These are phyloP conservation scores for Phaeoacremonium minimum DNA, from an alignment of 2,329 filamentous ascomycete species.

Conservation along the genomic window DNA sequence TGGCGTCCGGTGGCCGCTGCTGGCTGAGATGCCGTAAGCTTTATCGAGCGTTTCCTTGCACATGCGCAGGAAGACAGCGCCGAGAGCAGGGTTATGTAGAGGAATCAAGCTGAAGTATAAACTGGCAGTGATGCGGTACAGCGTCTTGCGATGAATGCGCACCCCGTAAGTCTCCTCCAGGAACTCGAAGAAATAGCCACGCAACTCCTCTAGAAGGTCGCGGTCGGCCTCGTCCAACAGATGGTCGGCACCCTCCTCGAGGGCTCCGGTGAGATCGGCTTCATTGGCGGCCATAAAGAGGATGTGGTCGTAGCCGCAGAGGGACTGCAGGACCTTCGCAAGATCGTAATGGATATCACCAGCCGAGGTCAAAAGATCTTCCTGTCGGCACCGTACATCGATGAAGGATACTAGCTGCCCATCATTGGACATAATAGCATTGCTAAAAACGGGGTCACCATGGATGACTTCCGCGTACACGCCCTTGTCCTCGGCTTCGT, in stretches of 20 bases:
- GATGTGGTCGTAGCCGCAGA: conserved; percentile 23
- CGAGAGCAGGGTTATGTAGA: conserved; percentile 1
- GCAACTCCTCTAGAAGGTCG: conserved; percentile 16
- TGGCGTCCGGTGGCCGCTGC: not conserved
- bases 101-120: conserved; percentile 20
- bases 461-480: conserved; percentile 19
- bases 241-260: conserved; percentile 9
- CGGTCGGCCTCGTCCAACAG: conserved; percentile 18
- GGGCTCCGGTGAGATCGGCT: conserved; percentile 8
- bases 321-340: conserved; percentile 22
- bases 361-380: conserved; percentile 17
- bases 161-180: conserved; percentile 17
- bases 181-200: conserved; percentile 19
- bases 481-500: conserved; percentile 21
- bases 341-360: conserved; percentile 24
- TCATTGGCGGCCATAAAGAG: conserved; percentile 17
- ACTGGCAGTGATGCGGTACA: conserved; percentile 22
- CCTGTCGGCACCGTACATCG: conserved; percentile 22
- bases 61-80: conserved; percentile 4
- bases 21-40: not conserved
- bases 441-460: conserved; percentile 24
- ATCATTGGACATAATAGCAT: conserved; percentile 20
- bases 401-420: conserved; percentile 20
- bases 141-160: conserved; percentile 20
- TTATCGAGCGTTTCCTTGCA: conserved; percentile 1